Conservation (phyloP, 768 basidiomycete species). For the Lactarius hengduanensis region DNA sequence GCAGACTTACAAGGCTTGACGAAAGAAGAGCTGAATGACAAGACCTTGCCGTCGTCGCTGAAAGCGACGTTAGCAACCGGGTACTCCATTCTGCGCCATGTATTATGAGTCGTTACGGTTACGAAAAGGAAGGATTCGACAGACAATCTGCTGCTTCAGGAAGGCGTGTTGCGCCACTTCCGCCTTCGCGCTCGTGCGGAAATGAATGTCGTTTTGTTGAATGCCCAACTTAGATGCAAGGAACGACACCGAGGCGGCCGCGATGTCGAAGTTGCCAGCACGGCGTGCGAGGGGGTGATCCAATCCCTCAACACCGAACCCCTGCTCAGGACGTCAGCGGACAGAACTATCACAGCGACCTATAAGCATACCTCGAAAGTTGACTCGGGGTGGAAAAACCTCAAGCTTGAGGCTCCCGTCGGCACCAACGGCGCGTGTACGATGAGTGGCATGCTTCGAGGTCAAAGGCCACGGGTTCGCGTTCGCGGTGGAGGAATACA, state of each 20-base stretch:
- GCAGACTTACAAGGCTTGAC: slow-evolving; percentile 40
- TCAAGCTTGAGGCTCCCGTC: slow-evolving; percentile 27
- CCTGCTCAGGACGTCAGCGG: slow-evolving; percentile 22
- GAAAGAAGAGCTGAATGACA: slow-evolving; percentile 48
- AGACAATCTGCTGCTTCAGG: slow-evolving; percentile 4
- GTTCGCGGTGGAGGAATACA: slow-evolving; percentile 27
- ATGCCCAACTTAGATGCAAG: slow-evolving; percentile 30
- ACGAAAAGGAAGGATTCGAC: slow-evolving; percentile 1
- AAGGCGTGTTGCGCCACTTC: slow-evolving; percentile 22
- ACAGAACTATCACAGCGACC: too few species aligned
- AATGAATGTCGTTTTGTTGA: slow-evolving; percentile 21
- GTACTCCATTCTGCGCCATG: slow-evolving; percentile 36
- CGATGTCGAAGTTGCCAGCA: slow-evolving; percentile 26
- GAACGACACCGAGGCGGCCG: slow-evolving; percentile 32
- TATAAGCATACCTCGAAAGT: slow-evolving; percentile 27
- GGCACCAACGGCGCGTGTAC: slow-evolving; percentile 27
- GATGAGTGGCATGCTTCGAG: slow-evolving; percentile 32
- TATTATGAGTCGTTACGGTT: background rate
- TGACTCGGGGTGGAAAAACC: slow-evolving; percentile 34
- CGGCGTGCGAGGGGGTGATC: slow-evolving; percentile 29
- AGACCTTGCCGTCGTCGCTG: slow-evolving; percentile 41
- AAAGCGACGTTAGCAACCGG: slow-evolving; percentile 46
- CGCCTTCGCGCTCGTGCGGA: slow-evolving; percentile 27
- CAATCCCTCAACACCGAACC: slow-evolving; percentile 30
- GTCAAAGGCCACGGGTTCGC: slow-evolving; percentile 28